Conservation (phyloP, 805 yeast genomes). For the Clavispora asparagi region DNA sequence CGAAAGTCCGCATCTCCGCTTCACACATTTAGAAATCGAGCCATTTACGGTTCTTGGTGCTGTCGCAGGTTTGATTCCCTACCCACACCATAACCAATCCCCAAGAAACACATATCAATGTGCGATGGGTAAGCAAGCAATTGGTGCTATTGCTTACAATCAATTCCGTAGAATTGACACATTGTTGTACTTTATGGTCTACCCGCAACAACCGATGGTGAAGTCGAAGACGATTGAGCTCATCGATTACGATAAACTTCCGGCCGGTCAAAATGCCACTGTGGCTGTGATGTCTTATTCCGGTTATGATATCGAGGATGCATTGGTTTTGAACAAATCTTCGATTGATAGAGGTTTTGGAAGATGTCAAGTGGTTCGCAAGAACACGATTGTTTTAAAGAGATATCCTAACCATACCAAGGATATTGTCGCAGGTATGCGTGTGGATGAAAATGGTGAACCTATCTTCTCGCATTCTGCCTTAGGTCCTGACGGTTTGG, state of each 20-base stretch:
- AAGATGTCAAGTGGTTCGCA: conserved; percentile 91
- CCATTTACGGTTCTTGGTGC: conserved; percentile 92
- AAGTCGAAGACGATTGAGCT: conserved; percentile 95
- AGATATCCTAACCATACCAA: conserved; percentile 91
- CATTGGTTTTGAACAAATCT: conserved; percentile 87
- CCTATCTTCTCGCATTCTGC: conserved; percentile 85
- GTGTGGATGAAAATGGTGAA: conserved; percentile 73
- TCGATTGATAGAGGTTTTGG: conserved; percentile 97
- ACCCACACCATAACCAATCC: conserved; percentile 89
- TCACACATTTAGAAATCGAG: conserved; percentile 92
- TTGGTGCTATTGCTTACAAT: conserved; percentile 97
- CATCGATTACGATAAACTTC: conserved; percentile 90
- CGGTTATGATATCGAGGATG: conserved; percentile 99
- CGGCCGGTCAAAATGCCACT: conserved; percentile 98
- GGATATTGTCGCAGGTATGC: conserved; percentile 88
- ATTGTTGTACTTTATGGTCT: conserved; percentile 88
- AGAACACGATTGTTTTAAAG: conserved; percentile 84
- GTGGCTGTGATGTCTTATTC: conserved; percentile 99
- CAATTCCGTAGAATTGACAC: conserved; percentile 96
- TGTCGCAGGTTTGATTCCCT: conserved; percentile 87
- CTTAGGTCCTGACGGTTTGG: conserved; percentile 91
- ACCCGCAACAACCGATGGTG: conserved; percentile 99
- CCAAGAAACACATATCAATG: conserved; percentile 91
- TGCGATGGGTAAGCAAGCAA: conserved; percentile 99
- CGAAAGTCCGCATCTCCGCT: conserved; percentile 44